phyloP scores from a whole-genome alignment of 2,329 filamentous ascomycete genomes.

The Ploettnerulaceae sp. region DNA sequence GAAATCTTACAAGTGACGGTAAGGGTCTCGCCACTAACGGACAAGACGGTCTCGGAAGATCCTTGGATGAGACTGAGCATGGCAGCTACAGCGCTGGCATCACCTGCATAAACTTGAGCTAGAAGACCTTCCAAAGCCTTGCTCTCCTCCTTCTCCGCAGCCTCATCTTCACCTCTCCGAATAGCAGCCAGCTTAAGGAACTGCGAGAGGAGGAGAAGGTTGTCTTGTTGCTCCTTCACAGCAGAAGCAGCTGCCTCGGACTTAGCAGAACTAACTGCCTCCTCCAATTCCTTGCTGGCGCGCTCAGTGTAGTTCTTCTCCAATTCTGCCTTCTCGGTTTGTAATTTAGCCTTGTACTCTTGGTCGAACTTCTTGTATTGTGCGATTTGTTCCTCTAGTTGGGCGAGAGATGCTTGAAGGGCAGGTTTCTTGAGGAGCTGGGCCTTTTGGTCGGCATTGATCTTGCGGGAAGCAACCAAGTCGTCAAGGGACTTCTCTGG shows the following conservation, averaged over 20 bases:
- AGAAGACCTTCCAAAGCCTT: constrained; percentile 77
- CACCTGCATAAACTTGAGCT: constrained; percentile 72
- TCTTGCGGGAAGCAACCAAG: constrained; percentile 64
- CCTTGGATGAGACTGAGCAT: constrained; percentile 76
- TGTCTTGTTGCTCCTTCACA: constrained; percentile 54
- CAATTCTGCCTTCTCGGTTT: constrained; percentile 53
- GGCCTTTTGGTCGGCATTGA: constrained; percentile 76
- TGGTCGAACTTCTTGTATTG: constrained; percentile 72
- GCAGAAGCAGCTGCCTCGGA: constrained; percentile 47
- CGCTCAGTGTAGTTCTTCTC: constrained; percentile 52
- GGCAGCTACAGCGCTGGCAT: constrained; percentile 66
- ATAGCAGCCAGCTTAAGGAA: constrained; percentile 77
- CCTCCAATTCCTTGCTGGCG: constrained; percentile 42
- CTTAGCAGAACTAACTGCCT: constrained; percentile 47
- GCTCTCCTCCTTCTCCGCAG: constrained; percentile 62
- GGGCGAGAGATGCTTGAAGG: constrained; percentile 61
- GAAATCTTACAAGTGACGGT: constrained; percentile 64
- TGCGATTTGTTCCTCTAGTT: constrained; percentile 67
- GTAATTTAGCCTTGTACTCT: constrained; percentile 60
- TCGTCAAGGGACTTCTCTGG: constrained; percentile 67
- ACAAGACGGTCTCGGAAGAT: constrained; percentile 59
- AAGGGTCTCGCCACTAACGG: constrained; percentile 59
- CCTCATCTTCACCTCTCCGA: constrained; percentile 64
- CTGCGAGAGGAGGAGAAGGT: constrained; percentile 67
- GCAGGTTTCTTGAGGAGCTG: constrained; percentile 72